These are phyloP conservation scores for Termitomyces sp. DNA, from an alignment of 768 basidiomycete genomes.

Conservation along the genomic window DNA sequence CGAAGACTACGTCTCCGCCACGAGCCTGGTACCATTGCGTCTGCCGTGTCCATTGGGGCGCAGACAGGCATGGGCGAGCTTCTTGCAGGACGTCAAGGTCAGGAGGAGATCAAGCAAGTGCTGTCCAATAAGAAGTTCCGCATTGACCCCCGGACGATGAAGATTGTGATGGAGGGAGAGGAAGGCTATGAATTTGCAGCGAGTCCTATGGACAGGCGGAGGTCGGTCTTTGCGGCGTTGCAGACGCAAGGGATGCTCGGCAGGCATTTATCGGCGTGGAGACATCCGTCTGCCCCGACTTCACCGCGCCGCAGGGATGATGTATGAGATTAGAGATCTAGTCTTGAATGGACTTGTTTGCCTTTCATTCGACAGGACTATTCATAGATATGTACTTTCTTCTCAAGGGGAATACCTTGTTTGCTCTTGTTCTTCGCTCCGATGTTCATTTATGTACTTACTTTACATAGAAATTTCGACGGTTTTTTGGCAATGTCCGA, in stretches of 20 bases:
- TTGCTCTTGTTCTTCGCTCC: not conserved
- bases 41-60: conserved; percentile 49
- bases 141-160: conserved; percentile 41
- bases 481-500: not conserved
- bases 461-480: not conserved
- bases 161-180: conserved; percentile 51
- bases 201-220: conserved; percentile 26
- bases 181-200: conserved; percentile 36
- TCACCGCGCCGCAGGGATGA: conserved; percentile 1
- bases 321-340: not conserved
- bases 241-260: conserved; percentile 14
- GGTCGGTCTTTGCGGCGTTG: conserved; percentile 28
- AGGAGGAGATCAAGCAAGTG: conserved; percentile 33
- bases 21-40: conserved; percentile 49
- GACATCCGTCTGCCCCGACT: conserved; percentile 1
- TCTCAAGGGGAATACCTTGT: not conserved
- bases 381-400: no score
- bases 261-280: conserved; percentile 6
- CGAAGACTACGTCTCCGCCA: conserved; percentile 38
- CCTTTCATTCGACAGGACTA: not conserved
- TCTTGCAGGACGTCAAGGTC: conserved; percentile 33
- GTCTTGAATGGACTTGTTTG: not conserved
- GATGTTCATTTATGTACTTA: not conserved
- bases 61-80: conserved; percentile 42
- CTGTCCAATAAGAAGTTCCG: conserved; percentile 42